Percentiles rank a stretch among this genome's conserved stretches.
phyloP scores from a whole-genome alignment of 139 green algal species.

The Mychonastes homosphaera region DNA sequence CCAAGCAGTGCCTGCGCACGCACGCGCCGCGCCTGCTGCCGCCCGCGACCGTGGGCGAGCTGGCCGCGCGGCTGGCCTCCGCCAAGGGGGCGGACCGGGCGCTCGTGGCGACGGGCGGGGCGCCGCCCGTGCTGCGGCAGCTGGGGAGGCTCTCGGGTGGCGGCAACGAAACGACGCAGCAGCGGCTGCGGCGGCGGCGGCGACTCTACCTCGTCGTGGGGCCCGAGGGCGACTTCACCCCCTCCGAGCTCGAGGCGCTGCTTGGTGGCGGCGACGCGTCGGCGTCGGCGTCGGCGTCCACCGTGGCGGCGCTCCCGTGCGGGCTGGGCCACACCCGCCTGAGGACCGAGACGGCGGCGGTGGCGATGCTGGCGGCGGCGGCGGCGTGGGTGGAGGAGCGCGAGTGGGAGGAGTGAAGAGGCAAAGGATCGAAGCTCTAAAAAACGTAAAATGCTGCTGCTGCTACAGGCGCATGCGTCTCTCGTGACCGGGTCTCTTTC shows the following conservation, averaged over 20 bases:
- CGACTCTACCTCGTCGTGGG: slow-evolving; percentile 55
- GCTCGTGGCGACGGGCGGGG: slow-evolving; percentile 39
- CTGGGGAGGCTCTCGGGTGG: slow-evolving; percentile 3
- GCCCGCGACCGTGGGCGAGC: slow-evolving; percentile 22
- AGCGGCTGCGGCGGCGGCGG: neutral
- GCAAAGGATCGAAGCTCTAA: too few species aligned
- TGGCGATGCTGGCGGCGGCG: slow-evolving; percentile 61
- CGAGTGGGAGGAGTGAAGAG: too few species aligned
- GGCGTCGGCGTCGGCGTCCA: too few species aligned
- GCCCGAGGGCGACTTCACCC: slow-evolving; percentile 82
- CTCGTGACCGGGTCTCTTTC: too few species aligned
- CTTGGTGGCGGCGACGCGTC: slow-evolving; percentile 39
- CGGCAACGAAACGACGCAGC: neutral
- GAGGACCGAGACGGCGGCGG: slow-evolving; percentile 73
- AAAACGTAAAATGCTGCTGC: too few species aligned
- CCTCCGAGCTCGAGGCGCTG: slow-evolving; percentile 47
- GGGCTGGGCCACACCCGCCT: slow-evolving; percentile 61
- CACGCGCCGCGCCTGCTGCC: slow-evolving; percentile 40
- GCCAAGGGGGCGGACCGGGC: slow-evolving; percentile 10
- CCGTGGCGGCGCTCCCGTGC: slow-evolving; percentile 43
- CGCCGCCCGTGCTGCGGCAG: slow-evolving; percentile 25
- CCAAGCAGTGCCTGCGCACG: slow-evolving; percentile 71
- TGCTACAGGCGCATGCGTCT: too few species aligned
- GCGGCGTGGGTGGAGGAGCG: too few species aligned
- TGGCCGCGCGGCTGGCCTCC: slow-evolving; percentile 6